Percentiles rank a stretch among this genome's conserved stretches.
Conservation (phyloP, 1,284 basidiomycete species). For the Pterulicium gracile region DNA sequence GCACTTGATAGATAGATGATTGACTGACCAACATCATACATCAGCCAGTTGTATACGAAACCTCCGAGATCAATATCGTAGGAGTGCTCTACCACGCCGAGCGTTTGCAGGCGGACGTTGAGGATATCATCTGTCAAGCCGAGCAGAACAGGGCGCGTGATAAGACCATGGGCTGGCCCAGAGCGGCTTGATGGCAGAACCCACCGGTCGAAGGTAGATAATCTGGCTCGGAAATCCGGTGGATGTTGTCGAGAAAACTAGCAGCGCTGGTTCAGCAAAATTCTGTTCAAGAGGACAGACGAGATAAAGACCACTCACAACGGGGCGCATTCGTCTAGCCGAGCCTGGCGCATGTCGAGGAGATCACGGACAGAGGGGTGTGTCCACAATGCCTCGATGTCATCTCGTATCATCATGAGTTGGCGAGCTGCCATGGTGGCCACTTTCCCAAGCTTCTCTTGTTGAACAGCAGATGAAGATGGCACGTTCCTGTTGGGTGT, state of each 20-base stretch:
- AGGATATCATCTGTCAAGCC: conserved; percentile 61
- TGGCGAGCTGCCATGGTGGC: conserved; percentile 20
- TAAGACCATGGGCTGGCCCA: background rate
- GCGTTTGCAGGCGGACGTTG: conserved; percentile 65
- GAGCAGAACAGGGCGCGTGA: conserved; percentile 3
- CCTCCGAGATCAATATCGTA: conserved; percentile 58
- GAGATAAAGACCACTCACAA: conserved; percentile 40
- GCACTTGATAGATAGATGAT: background rate
- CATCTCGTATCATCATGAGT: conserved; percentile 19
- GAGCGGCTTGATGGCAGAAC: conserved; percentile 8
- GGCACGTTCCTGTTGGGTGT: conserved; percentile 34
- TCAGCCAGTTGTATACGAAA: conserved; percentile 54
- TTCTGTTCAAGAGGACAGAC: conserved; percentile 6
- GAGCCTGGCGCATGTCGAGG: conserved; percentile 44
- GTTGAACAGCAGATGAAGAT: conserved; percentile 13
- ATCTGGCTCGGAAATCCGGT: conserved; percentile 53
- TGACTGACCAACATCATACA: conserved; percentile 61
- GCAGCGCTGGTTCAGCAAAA: conserved; percentile 1
- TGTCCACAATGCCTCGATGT: conserved; percentile 42
- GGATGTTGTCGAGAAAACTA: conserved; percentile 60
- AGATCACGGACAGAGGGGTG: conserved; percentile 53
- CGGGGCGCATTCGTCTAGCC: conserved; percentile 63
- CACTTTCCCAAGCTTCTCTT: conserved; percentile 8
- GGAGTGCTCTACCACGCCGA: conserved; percentile 66
- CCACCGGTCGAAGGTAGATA: conserved; percentile 61